A percentile compares a stretch with the other conserved stretches of the same genome.
phyloP scores from a whole-genome alignment of 1,284 basidiomycete genomes.

The Athelia sp. region DNA sequence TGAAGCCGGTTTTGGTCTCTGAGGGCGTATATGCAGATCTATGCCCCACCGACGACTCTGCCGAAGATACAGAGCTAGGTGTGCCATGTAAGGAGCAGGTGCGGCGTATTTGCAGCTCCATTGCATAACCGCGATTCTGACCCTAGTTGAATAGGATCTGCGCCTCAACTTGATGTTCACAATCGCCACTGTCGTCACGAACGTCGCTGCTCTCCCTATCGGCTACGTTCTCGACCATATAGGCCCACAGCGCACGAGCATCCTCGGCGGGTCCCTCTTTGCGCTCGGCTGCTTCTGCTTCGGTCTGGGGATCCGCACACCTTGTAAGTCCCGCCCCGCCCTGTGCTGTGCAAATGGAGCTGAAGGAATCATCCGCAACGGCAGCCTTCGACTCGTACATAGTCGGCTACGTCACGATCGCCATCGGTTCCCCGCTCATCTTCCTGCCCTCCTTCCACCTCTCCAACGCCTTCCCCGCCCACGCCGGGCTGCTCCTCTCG shows the following conservation, averaged over 20 bases:
- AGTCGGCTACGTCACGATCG: neutral
- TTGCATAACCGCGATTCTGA: too few species aligned
- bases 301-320: neutral
- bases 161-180: neutral
- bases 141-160: neutral
- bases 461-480: neutral
- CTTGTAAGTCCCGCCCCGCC: too few species aligned
- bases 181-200: slow-evolving; percentile 1
- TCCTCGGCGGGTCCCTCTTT: neutral
- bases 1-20: neutral
- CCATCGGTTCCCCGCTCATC: neutral
- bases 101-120: too few species aligned
- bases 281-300: neutral
- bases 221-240: neutral
- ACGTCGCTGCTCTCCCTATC: neutral
- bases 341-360: too few species aligned
- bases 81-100: neutral
- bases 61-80: neutral
- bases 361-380: too few species aligned
- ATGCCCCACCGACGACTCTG: neutral
- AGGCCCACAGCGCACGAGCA: neutral
- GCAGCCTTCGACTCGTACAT: too few species aligned
- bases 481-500: neutral
- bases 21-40: neutral
- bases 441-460: neutral